These are phyloP conservation scores for Hypoxylon sp. DNA, from an alignment of 2,329 filamentous ascomycete genomes.

Conservation along the genomic window DNA sequence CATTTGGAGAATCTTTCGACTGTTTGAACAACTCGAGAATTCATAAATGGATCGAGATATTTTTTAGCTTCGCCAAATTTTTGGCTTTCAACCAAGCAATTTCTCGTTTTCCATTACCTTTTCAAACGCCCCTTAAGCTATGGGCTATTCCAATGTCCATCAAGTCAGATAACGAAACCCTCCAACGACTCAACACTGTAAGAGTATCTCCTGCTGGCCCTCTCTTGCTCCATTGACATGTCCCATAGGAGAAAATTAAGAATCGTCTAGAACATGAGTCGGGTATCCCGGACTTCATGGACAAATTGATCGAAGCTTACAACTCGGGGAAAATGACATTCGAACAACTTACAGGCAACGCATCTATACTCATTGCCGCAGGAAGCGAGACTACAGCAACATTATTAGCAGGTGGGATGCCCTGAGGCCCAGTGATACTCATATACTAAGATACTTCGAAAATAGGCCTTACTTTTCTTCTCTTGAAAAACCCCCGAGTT, in stretches of 20 bases:
- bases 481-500: constrained; percentile 47
- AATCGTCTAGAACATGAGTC: constrained; percentile 35
- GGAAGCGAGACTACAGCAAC: constrained; percentile 47
- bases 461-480: constrained; percentile 41
- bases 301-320: constrained; percentile 43
- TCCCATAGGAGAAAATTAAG: constrained; percentile 33
- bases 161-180: not conserved
- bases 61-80: constrained; percentile 15
- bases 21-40: constrained; percentile 16
- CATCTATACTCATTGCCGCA: constrained; percentile 45
- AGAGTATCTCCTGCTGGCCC: not conserved
- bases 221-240: not conserved
- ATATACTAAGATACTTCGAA: constrained; percentile 1
- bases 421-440: not conserved
- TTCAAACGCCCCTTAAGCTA: constrained; percentile 8
- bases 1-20: constrained; percentile 31
- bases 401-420: constrained; percentile 33
- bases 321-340: constrained; percentile 38
- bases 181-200: constrained; percentile 10
- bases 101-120: constrained; percentile 3
- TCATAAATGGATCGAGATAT: constrained; percentile 24
- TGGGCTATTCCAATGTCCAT: constrained; percentile 8
- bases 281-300: constrained; percentile 43
- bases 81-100: constrained; percentile 16
- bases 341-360: constrained; percentile 37